Percentiles rank a stretch among this genome's conserved stretches.
phyloP scores from a whole-genome alignment of 1,284 basidiomycete genomes.

The Inonotus hispidus region DNA sequence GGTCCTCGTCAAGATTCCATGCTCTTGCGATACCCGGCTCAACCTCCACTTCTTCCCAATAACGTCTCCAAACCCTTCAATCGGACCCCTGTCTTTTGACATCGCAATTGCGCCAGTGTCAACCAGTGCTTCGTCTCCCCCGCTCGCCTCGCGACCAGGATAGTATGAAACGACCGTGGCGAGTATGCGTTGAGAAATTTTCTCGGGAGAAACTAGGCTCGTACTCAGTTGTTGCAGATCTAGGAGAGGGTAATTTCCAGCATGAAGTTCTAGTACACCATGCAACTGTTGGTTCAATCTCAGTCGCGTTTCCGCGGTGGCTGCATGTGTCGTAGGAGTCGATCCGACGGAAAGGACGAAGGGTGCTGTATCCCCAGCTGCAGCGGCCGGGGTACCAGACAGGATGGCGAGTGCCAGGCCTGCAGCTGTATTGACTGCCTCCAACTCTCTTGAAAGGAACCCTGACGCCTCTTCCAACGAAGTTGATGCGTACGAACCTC shows the following conservation, averaged over 20 bases:
- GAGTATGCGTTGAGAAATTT: constrained; percentile 65
- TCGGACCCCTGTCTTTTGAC: constrained; percentile 78
- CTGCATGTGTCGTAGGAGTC: constrained; percentile 82
- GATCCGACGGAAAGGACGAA: constrained; percentile 79
- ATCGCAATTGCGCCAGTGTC: constrained; percentile 82
- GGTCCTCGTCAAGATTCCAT: constrained; percentile 57
- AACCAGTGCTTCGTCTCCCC: constrained; percentile 69
- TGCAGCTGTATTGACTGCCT: constrained; percentile 65
- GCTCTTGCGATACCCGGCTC: constrained; percentile 74
- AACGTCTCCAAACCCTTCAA: constrained; percentile 66
- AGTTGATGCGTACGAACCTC: constrained; percentile 70
- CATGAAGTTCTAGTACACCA: constrained; percentile 69
- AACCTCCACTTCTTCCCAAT: constrained; percentile 68
- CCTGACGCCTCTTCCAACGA: constrained; percentile 56
- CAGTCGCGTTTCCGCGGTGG: constrained; percentile 45
- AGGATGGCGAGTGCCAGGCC: constrained; percentile 49
- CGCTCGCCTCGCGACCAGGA: constrained; percentile 54
- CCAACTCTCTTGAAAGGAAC: constrained; percentile 69
- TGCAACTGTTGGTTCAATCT: constrained; percentile 45
- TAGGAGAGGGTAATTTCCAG: constrained; percentile 80
- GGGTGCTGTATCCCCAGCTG: constrained; percentile 32
- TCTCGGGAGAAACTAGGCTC: constrained; percentile 47
- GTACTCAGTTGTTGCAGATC: constrained; percentile 84
- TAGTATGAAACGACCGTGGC: constrained; percentile 76
- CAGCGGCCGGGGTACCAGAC: constrained; percentile 28